phyloP scores from a whole-genome alignment of 257 asterid genomes.

The Osmanthus fragrans region DNA sequence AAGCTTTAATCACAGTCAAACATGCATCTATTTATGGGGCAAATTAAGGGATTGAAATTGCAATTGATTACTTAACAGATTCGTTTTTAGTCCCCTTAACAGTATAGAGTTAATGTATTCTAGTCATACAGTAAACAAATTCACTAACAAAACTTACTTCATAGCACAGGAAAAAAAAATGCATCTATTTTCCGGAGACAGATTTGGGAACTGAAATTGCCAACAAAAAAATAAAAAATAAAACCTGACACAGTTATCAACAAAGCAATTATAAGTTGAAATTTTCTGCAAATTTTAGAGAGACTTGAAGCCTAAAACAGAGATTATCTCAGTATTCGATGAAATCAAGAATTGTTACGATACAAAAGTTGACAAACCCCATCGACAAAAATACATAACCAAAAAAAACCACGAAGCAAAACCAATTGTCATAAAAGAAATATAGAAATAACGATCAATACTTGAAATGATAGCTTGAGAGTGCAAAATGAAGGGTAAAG shows the following conservation, averaged over 20 bases:
- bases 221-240: background rate
- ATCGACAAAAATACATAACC: background rate
- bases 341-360: background rate
- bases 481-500: background rate
- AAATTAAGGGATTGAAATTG: background rate
- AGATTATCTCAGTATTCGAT: background rate
- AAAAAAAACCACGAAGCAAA: background rate
- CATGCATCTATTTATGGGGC: background rate
- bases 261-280: background rate
- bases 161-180: background rate
- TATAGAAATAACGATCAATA: background rate
- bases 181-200: background rate
- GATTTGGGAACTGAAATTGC: background rate
- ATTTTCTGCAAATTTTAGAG: background rate
- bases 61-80: background rate
- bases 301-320: background rate
- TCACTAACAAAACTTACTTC: background rate
- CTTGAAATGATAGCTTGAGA: background rate
- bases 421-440: background rate
- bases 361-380: background rate
- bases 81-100: background rate
- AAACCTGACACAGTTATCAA: background rate
- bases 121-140: background rate
- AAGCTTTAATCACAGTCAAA: background rate
- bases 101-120: background rate